phyloP scores from a whole-genome alignment of 208 protist species.

The Acanthamoeba healyi region DNA sequence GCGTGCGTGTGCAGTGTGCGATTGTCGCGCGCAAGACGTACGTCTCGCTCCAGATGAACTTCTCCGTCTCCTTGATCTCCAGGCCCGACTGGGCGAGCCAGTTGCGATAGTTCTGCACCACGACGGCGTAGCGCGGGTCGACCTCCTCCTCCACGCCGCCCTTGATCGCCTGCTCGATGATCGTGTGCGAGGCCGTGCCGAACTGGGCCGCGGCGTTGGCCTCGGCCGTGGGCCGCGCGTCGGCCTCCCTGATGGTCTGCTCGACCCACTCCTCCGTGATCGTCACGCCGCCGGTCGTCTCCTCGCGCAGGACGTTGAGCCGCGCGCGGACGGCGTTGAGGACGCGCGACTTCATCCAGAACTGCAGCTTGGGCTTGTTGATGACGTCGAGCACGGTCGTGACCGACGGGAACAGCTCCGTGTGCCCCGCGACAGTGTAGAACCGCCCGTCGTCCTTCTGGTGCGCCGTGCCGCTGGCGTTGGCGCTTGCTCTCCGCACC shows the following conservation, averaged over 20 bases:
- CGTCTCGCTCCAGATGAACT: constrained; percentile 9
- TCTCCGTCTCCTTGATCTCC: constrained; percentile 29
- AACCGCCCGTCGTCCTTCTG: constrained; percentile 22
- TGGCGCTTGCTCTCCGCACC: too few relatives aligned
- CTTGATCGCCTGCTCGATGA: constrained; percentile 45
- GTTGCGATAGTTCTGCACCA: neutral
- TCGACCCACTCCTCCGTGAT: constrained; percentile 72
- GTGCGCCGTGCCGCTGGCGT: too few relatives aligned
- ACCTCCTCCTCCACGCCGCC: neutral
- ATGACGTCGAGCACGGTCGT: constrained; percentile 79
- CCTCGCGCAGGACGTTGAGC: neutral
- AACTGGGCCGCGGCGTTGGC: constrained; percentile 2
- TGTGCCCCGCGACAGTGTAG: neutral
- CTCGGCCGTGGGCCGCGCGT: neutral
- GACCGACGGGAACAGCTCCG: constrained; percentile 72
- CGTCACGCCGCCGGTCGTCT: neutral
- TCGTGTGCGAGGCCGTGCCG: neutral
- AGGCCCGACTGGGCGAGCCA: constrained; percentile 39
- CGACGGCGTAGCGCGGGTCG: neutral
- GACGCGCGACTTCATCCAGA: neutral
- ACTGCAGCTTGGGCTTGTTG: constrained; percentile 51
- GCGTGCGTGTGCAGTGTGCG: neutral
- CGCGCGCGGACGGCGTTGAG: constrained; percentile 5
- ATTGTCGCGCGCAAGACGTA: neutral
- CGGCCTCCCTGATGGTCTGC: constrained; percentile 16